Evolutionary conservation across 1,139 yeast species (phyloP), one percentile per base, ranked within the genome.

Genomic region (Candida gigantensis): DNA sequence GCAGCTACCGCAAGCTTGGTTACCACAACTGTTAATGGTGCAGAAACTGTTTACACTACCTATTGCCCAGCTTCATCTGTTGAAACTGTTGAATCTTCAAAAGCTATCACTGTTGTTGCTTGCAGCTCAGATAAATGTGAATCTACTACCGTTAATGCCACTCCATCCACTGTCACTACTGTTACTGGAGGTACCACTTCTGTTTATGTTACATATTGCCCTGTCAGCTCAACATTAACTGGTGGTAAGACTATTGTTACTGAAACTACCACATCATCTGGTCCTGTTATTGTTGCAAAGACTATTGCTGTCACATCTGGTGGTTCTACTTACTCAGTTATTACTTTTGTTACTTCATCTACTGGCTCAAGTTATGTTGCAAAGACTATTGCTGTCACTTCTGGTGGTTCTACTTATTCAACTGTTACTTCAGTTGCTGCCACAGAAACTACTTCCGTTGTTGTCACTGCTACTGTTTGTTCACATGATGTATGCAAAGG

Each of bases 61-160:
- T 60, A 55, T 54, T 60, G 68, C 42, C 70, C 68, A 45, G 24
- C 53, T 24, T 33, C 48, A 15, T 37, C 49, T 29, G 40, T 40
- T 11, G 45, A 56, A 13, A 46, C 57, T 28, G 43, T 16, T 20
- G 6, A 9, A 9, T 6, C 23, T 9, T 9, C 23, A 9, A 20
- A 24, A 18, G 44, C 52, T 41, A 39, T 37, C 32, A 43, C 80
- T 52, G 63, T 74, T 60, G 73, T 79, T 41, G 63, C 72, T 37
- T 75, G 81, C 60, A 51, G 57, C 31, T 51, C 60, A 51, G 35
- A 60, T 55, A 52, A 47, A 36, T 67, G 72, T 51, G 30, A 48
- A 34, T 47, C 47, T 21, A 50, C 63, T 30, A 48, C 58, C 17
- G 61, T 57, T 36, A 53, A 69, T 39, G 47, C 58, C 16, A 60